phyloP scores from a whole-genome alignment of 352 stramenopile species.

The Hyaloperonospora brassicae region DNA sequence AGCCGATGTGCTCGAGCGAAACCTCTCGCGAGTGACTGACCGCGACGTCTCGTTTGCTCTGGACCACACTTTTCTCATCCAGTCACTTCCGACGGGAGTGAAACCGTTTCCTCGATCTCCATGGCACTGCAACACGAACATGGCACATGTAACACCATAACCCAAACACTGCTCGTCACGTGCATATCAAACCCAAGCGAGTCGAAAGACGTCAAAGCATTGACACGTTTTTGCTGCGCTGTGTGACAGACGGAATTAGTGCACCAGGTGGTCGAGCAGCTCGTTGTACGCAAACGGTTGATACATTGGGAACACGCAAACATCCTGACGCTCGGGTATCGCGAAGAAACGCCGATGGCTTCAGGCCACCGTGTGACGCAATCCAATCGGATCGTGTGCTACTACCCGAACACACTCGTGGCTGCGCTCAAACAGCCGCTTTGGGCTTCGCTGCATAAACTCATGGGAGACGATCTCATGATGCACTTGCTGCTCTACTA shows the following conservation, averaged over 20 bases:
- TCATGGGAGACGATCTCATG: conserved; percentile 64
- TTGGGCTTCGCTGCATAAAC: conserved; percentile 42
- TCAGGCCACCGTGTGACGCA: conserved; percentile 43
- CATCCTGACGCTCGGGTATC: conserved; percentile 62
- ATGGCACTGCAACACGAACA: conserved; percentile 25
- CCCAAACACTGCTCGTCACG: neutral
- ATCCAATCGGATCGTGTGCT: conserved; percentile 60
- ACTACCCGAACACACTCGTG: conserved; percentile 70
- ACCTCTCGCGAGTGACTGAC: conserved; percentile 9
- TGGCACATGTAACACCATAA: conserved; percentile 29
- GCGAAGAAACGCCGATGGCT: conserved; percentile 32
- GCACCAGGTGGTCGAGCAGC: conserved; percentile 41
- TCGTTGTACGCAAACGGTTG: conserved; percentile 34
- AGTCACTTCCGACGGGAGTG: conserved; percentile 2
- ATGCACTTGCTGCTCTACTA: conserved; percentile 59
- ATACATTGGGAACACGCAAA: conserved; percentile 44
- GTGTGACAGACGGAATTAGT: conserved; percentile 35
- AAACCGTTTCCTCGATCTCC: conserved; percentile 22
- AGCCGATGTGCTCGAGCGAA: conserved; percentile 8
- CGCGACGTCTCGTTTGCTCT: conserved; percentile 24
- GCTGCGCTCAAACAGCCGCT: conserved; percentile 41
- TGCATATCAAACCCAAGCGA: neutral
- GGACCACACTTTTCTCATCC: conserved; percentile 35
- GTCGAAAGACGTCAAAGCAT: neutral
- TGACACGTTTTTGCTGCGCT: neutral